Evolutionary conservation across 441 rosid species (phyloP), one percentile per base, ranked within the genome.

Genomic region (Lepidium campestre): DNA sequence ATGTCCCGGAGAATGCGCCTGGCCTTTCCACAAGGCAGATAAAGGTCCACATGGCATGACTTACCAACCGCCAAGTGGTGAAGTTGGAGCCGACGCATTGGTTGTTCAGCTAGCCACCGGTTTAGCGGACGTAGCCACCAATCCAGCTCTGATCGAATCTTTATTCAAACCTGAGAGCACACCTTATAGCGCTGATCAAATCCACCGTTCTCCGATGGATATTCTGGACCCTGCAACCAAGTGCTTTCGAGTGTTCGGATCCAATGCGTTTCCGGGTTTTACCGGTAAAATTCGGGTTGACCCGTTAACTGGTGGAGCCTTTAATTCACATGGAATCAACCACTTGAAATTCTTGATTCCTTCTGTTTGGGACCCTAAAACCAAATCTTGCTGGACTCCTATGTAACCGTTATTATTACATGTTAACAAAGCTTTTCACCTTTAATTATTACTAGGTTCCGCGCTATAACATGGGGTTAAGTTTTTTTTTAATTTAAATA

Each of bases 1-100:
- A 66, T 89, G 96, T 71, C 96, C 92, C 0, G 89, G 80, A 20
- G 63, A 65, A 10, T 89, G 96, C 47, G 87, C 82, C 0, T 86
- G 90, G 89, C 96, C 96, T 2, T 89, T 88, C 77, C 74, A 70
- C 58, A 70, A 10, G 47, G 48, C 85, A 0, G 73, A 74, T 10
- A 20, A 18, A 2, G 85, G 82, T 41, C 89, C 85, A 11, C 67
- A 18, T 37, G 88, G 85, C 0, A 46, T 71, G 65, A 64, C 71
- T 1, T 69, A 83, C 58, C 74, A 69, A 72, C 87, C 95, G 2
- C 88, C 95, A 18, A 86, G 66, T 37, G 81, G 80, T 0, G 81
- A 84, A 15, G 17, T 85, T 12, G 90, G 79, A 10, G 89, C 84
- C 0, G 95, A 86, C 59, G 77, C 90, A 7, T 77, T 88, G 80